Conservation (phyloP, 768 basidiomycete species). For the Guyanaporus albipodus region DNA sequence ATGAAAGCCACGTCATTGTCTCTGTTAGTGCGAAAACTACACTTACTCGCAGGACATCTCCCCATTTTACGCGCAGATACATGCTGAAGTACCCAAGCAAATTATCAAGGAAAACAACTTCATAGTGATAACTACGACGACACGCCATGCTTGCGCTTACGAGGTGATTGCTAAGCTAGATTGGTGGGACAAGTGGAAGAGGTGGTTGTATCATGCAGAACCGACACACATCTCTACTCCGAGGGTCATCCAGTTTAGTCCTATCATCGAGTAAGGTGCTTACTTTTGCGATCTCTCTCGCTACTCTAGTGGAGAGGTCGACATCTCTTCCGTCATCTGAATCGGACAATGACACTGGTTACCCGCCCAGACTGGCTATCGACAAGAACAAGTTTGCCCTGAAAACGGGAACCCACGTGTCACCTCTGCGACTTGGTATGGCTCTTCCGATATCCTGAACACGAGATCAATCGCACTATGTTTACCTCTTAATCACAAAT, state of each 20-base stretch:
- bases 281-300: slow-evolving; percentile 97
- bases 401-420: slow-evolving; percentile 93
- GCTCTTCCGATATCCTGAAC: slow-evolving; percentile 21
- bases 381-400: slow-evolving; percentile 83
- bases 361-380: slow-evolving; percentile 72
- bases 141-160: slow-evolving; percentile 90
- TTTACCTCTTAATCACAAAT: slow-evolving; percentile 62
- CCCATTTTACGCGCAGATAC: slow-evolving; percentile 46
- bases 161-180: slow-evolving; percentile 74
- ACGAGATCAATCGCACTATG: slow-evolving; percentile 10
- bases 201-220: slow-evolving; percentile 45
- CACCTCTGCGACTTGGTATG: slow-evolving; percentile 85
- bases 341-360: slow-evolving; percentile 86
- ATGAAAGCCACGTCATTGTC: slow-evolving; percentile 69
- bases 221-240: not conserved
- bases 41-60: not conserved
- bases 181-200: slow-evolving; percentile 94
- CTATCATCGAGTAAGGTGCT: slow-evolving; percentile 88
- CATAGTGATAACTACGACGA: slow-evolving; percentile 93
- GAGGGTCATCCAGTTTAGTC: slow-evolving; percentile 50
- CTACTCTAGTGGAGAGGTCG: slow-evolving; percentile 95
- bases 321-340: slow-evolving; percentile 79
- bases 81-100: slow-evolving; percentile 94
- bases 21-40: slow-evolving; percentile 72
- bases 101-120: slow-evolving; percentile 93